Percentiles rank a stretch among this genome's conserved stretches.
phyloP scores from a whole-genome alignment of 306 rosid species.

The Malus asiatica region DNA sequence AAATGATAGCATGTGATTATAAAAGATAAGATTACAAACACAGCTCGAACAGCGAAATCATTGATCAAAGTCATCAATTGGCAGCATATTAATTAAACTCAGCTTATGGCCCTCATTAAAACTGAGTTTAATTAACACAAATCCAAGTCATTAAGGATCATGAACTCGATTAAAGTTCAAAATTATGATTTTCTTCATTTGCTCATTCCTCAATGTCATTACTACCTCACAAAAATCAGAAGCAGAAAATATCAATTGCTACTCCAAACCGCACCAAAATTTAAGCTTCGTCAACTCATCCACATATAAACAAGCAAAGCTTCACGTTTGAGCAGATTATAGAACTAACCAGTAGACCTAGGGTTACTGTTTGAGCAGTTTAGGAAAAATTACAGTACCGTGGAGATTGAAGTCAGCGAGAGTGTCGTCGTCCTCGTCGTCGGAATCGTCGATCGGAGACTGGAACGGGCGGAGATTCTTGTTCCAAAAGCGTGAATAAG shows the following conservation, averaged over 20 bases:
- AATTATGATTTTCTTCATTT: not conserved
- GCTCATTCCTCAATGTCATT: too few relatives aligned
- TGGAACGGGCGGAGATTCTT: constrained; percentile 60
- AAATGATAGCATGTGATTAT: too few relatives aligned
- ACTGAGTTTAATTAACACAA: not conserved
- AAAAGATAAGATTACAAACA: not conserved
- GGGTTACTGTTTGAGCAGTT: not conserved
- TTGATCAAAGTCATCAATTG: not conserved
- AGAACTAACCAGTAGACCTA: not conserved
- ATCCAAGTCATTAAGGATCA: not conserved
- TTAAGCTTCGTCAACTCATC: not conserved
- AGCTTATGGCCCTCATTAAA: not conserved
- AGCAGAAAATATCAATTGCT: too few relatives aligned
- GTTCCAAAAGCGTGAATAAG: constrained; percentile 49
- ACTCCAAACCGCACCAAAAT: not conserved
- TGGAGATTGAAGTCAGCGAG: constrained; percentile 58
- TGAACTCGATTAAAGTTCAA: not conserved
- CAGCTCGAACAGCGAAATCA: not conserved
- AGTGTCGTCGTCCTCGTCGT: constrained; percentile 27
- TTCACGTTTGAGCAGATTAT: not conserved
- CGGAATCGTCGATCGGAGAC: constrained; percentile 70
- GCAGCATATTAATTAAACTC: not conserved
- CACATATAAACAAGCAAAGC: not conserved
- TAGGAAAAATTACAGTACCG: constrained; percentile 23
- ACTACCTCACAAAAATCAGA: too few relatives aligned